Conservation (phyloP, 768 basidiomycete genomes). For the Fomitopsis serialis region DNA sequence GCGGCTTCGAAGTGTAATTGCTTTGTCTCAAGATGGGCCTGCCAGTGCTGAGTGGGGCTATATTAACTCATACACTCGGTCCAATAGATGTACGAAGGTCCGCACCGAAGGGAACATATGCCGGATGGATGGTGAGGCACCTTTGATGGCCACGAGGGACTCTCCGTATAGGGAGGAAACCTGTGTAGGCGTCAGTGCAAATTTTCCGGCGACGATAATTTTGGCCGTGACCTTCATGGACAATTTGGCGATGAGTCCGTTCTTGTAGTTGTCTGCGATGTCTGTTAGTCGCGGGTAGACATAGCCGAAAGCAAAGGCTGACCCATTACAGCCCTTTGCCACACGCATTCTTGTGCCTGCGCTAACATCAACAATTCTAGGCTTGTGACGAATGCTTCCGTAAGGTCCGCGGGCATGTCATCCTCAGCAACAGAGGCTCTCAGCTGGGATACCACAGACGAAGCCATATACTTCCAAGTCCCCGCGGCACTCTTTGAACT, state of each 20-base stretch:
- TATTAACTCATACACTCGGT: neutral
- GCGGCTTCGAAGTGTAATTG: constrained; percentile 82
- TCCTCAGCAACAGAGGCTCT: constrained; percentile 39
- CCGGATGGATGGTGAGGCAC: constrained; percentile 37
- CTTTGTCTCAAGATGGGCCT: constrained; percentile 79
- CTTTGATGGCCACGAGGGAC: constrained; percentile 39
- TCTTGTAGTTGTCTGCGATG: constrained; percentile 60
- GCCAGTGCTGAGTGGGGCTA: constrained; percentile 54
- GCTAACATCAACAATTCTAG: constrained; percentile 81
- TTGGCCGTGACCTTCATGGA: constrained; percentile 55
- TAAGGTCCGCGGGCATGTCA: constrained; percentile 62
- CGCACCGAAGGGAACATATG: constrained; percentile 51
- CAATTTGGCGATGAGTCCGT: constrained; percentile 77
- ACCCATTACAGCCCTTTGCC: constrained; percentile 91
- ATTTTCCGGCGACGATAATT: neutral
- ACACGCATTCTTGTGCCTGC: constrained; percentile 95
- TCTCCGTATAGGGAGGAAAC: constrained; percentile 61
- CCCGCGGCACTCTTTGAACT: constrained; percentile 61
- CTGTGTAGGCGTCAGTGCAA: constrained; percentile 24
- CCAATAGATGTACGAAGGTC: neutral
- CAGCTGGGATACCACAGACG: constrained; percentile 50
- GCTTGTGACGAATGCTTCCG: constrained; percentile 50
- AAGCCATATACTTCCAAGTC: constrained; percentile 54
- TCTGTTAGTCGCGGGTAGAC: neutral
- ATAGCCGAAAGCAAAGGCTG: constrained; percentile 6